phyloP scores from a whole-genome alignment of 75 land plant species.

The Sequoiadendron giganteum region DNA sequence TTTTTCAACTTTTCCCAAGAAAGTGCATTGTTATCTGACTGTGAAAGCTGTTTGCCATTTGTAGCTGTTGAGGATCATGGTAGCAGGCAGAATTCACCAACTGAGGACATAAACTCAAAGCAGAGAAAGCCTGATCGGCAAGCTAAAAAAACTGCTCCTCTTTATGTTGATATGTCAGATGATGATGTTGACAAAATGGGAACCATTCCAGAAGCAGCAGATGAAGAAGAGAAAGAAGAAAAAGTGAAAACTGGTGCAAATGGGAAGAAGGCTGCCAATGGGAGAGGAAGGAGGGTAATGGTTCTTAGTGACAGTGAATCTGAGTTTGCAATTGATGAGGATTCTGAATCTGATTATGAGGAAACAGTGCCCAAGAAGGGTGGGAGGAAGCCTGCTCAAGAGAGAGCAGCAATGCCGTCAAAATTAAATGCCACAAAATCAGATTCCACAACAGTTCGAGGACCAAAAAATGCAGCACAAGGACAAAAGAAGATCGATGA shows the following conservation, averaged over 20 bases:
- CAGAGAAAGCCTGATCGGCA: conserved; percentile 32
- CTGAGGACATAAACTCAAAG: conserved; percentile 1
- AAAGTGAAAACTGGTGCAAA: not conserved
- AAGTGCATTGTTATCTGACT: not conserved
- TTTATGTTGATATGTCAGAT: conserved; percentile 27
- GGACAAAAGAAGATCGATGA: conserved; percentile 53
- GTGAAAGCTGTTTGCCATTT: not conserved
- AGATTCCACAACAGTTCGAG: conserved; percentile 22
- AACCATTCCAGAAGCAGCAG: conserved; percentile 27
- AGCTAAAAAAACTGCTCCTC: conserved; percentile 24
- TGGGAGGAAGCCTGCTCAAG: conserved; percentile 6
- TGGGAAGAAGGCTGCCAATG: conserved; percentile 14
- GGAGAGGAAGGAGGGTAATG: conserved; percentile 33
- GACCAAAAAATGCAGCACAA: conserved; percentile 23
- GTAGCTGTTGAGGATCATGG: conserved; percentile 4
- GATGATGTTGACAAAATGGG: conserved; percentile 23
- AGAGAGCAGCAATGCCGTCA: conserved; percentile 10
- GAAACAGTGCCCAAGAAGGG: not conserved
- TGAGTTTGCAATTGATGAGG: not conserved
- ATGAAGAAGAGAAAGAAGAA: conserved; percentile 17
- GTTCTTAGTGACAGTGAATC: conserved; percentile 13
- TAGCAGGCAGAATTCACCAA: conserved; percentile 39
- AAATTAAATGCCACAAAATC: conserved; percentile 3
- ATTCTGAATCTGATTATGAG: conserved; percentile 4
- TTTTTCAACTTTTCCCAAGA: not conserved